Evolutionary conservation across 2,329 filamentous ascomycete species (phyloP).

Genomic region (Cytospora chrysosperma): DNA sequence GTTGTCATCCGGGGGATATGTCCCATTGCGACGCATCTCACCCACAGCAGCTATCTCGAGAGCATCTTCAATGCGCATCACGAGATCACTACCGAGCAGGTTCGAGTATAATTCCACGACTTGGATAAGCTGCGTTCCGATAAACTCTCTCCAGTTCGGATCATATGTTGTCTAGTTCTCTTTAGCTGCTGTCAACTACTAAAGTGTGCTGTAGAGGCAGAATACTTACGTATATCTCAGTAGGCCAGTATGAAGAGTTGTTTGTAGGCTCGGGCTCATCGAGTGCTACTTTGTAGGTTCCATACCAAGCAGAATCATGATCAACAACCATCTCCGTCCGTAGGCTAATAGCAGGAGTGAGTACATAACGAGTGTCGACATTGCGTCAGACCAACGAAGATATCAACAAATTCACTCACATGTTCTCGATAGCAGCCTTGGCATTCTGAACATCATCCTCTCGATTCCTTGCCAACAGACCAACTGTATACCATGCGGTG

Average conservation of each 20-base stretch:
- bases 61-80: slow-evolving; percentile 37
- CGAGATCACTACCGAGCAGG: slow-evolving; percentile 33
- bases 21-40: slow-evolving; percentile 41
- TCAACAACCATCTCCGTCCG: slow-evolving; percentile 36
- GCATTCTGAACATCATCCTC: slow-evolving; percentile 37
- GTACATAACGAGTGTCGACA: neutral
- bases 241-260: slow-evolving; percentile 35
- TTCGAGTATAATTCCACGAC: slow-evolving; percentile 36
- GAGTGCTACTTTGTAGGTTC: slow-evolving; percentile 41
- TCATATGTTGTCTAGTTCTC: slow-evolving; percentile 28
- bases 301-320: slow-evolving; percentile 42
- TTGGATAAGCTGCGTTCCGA: slow-evolving; percentile 38
- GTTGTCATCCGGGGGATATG: slow-evolving; percentile 39
- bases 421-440: slow-evolving; percentile 36
- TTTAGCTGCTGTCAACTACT: too few species aligned
- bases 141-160: slow-evolving; percentile 40
- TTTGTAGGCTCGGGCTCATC: slow-evolving; percentile 40
- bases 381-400: neutral
- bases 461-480: slow-evolving; percentile 37
- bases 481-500: slow-evolving; percentile 42
- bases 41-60: slow-evolving; percentile 39
- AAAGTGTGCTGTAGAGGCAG: too few species aligned
- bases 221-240: slow-evolving; percentile 35
- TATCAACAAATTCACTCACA: slow-evolving; percentile 28
- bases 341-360: neutral